A percentile compares a stretch with the other conserved stretches of the same genome.
phyloP scores from a whole-genome alignment of 306 rosid genomes.

The Dalbergia cochinchinensis region DNA sequence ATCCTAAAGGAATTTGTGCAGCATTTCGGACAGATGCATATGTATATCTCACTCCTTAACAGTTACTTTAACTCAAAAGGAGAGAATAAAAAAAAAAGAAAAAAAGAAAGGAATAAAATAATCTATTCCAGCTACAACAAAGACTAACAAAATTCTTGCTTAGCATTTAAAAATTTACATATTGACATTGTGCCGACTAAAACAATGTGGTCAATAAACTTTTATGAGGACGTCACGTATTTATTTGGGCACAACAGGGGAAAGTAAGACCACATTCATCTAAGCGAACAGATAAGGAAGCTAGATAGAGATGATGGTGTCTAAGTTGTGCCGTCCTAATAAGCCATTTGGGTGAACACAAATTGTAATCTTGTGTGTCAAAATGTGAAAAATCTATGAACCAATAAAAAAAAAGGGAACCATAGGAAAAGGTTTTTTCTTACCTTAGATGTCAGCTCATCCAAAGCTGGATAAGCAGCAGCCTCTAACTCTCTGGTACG shows the following conservation, averaged over 20 bases:
- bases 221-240: neutral
- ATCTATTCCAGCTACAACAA: neutral
- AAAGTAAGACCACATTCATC: neutral
- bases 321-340: neutral
- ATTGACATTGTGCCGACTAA: neutral
- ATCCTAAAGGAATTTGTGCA: neutral
- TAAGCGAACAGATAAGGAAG: neutral
- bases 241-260: neutral
- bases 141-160: neutral
- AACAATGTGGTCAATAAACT: neutral
- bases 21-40: neutral
- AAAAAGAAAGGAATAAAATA: neutral
- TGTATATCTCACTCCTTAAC: neutral
- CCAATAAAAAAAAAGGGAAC: neutral
- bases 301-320: neutral
- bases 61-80: neutral
- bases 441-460: slow-evolving; percentile 83
- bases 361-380: neutral
- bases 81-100: neutral
- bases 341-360: neutral
- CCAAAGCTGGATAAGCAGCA: slow-evolving; percentile 82
- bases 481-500: slow-evolving; percentile 71
- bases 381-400: slow-evolving; percentile 6
- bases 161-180: neutral
- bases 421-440: slow-evolving; percentile 1